Evolutionary conservation across 1,284 basidiomycete species (phyloP).

Genomic region (Puccinia novopanici): DNA sequence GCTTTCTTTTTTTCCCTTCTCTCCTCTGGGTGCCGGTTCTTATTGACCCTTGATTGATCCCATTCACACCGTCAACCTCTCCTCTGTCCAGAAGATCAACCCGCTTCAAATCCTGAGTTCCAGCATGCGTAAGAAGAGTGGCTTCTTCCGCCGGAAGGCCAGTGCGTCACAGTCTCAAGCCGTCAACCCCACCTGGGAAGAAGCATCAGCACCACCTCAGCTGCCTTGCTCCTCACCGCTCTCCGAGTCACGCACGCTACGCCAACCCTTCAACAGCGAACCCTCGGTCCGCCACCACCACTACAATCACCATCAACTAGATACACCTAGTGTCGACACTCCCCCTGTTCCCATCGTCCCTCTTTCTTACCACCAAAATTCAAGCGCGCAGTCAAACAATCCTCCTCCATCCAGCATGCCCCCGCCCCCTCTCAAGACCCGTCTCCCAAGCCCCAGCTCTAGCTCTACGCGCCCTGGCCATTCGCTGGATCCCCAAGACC

Average conservation of each 20-base stretch:
- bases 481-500: neutral
- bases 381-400: neutral
- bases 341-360: constrained; percentile 48
- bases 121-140: constrained; percentile 45
- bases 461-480: neutral
- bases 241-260: neutral
- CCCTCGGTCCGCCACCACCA: neutral
- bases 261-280: neutral
- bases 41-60: too few species aligned
- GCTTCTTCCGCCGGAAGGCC: constrained; percentile 42
- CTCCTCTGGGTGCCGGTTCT: neutral
- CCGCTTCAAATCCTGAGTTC: constrained; percentile 9
- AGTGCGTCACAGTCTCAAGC: constrained; percentile 17
- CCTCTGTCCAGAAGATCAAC: neutral
- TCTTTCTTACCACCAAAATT: constrained; percentile 5
- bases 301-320: neutral
- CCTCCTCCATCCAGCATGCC: neutral
- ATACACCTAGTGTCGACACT: neutral
- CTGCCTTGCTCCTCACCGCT: neutral
- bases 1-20: neutral
- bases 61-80: too few species aligned
- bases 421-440: neutral
- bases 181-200: neutral
- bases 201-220: neutral
- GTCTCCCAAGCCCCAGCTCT: constrained; percentile 11